Percentiles rank a stretch among this genome's conserved stretches.
These are phyloP conservation scores for Gynostemma pentaphyllum DNA, from an alignment of 306 rosid genomes.

Conservation along the genomic window DNA sequence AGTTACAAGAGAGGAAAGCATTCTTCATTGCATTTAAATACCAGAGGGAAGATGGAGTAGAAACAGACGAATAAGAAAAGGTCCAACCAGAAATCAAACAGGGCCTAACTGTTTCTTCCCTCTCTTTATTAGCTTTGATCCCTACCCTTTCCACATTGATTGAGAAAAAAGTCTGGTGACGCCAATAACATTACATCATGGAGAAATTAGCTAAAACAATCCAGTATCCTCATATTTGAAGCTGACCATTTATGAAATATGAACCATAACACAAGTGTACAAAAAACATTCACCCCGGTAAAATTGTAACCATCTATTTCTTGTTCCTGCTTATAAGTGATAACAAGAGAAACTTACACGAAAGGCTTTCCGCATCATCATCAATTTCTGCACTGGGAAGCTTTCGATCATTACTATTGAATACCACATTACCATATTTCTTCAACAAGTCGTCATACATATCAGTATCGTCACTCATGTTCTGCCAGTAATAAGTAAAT, in stretches of 20 bases:
- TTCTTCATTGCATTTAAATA: too few species aligned
- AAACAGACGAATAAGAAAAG: too few species aligned
- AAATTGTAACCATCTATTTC: background rate
- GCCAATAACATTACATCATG: too few species aligned
- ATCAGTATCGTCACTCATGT: constrained; percentile 53
- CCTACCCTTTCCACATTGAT: background rate
- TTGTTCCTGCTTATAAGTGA: constrained; percentile 4
- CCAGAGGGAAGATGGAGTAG: too few species aligned
- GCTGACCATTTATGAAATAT: background rate
- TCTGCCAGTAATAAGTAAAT: constrained; percentile 37
- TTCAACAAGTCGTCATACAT: constrained; percentile 78
- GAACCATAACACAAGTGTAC: background rate
- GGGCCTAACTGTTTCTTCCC: too few species aligned
- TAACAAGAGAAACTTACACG: constrained; percentile 47
- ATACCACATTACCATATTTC: constrained; percentile 79
- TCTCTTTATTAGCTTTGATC: too few species aligned
- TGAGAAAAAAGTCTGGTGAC: background rate
- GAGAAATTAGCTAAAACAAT: background rate
- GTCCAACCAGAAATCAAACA: too few species aligned
- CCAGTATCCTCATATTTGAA: background rate
- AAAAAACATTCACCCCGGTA: background rate
- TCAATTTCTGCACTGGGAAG: constrained; percentile 62
- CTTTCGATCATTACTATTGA: constrained; percentile 46
- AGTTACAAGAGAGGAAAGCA: too few species aligned
- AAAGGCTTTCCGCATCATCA: constrained; percentile 87